These are phyloP conservation scores for Phytophthora agathidicida DNA, from an alignment of 352 stramenopile species.

Conservation along the genomic window DNA sequence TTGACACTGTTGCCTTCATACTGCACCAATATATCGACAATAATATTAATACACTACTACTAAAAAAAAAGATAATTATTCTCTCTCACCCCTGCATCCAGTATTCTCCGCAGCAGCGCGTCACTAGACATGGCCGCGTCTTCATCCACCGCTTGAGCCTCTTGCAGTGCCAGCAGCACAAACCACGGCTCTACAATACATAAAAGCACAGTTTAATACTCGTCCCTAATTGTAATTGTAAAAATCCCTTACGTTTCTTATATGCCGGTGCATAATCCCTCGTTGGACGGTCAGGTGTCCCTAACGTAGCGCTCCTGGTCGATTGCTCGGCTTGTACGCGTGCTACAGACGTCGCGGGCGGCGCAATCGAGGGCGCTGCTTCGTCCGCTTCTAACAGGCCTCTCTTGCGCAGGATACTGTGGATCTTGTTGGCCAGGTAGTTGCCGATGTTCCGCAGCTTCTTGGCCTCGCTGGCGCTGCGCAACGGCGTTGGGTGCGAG, in stretches of 20 bases:
- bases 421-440: constrained; percentile 88
- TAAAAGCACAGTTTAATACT: not conserved
- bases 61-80: too few relatives aligned
- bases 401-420: constrained; percentile 69
- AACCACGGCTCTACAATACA: constrained; percentile 73
- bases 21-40: constrained; percentile 29
- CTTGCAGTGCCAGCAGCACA: constrained; percentile 59
- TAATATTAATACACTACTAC: not conserved
- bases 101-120: constrained; percentile 56
- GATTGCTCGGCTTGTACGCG: constrained; percentile 9
- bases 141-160: constrained; percentile 43
- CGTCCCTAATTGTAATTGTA: not conserved
- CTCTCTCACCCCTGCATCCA: constrained; percentile 48
- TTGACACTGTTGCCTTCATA: constrained; percentile 59
- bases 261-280: constrained; percentile 58
- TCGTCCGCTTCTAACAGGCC: constrained; percentile 11
- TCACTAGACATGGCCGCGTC: constrained; percentile 42
- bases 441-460: constrained; percentile 79
- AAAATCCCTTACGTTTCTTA: constrained; percentile 56
- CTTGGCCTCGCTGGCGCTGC: constrained; percentile 64
- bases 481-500: constrained; percentile 46
- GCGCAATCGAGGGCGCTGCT: not conserved
- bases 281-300: constrained; percentile 4
- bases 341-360: not conserved
- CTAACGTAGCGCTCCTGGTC: not conserved